Evolutionary conservation across 2,329 filamentous ascomycete genomes (phyloP), one percentile per base, ranked within the genome.

Genomic region (Mollisiaceae sp.): DNA sequence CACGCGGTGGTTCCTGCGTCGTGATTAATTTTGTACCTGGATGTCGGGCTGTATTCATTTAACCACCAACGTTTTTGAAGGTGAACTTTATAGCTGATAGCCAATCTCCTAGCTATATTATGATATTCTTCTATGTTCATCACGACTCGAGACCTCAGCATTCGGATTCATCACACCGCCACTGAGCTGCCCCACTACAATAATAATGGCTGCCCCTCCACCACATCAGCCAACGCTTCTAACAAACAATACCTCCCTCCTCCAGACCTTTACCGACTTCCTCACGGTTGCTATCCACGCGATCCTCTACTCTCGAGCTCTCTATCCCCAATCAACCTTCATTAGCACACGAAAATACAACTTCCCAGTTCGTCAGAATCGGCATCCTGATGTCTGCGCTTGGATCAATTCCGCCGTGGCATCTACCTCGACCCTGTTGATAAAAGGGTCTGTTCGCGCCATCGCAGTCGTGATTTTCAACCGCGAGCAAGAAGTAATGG

Each of bases 251-350:
- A 65, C 70, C 66, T 78, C 81, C 58, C 81, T 89, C 70, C 80
- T 87, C 69, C 77, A 81, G 63, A 84, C 85, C 63, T 88, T 91
- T 75, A 84, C 83, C 69, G 83, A 85, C 75, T 91, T 92, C 79
- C 83, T 92, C 57, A 88, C 85, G 66, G 87, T 90, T 62, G 86
- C 88, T 66, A 86, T 89, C 68, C 89, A 92, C 76, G 89, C 89
- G 65, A 88, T 92, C 71, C 82, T 92, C 64, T 90, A 87, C 77
- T 83, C 90, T 54, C 87, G 89, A 68, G 78, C 79, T 64, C 84
- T 92, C 72, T 92, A 92, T 74, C 89, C 89, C 1, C 78, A 79
- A 62, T 79, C 82, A 43, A 86, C 89, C n/a, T 92, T 92, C 77
- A 81, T 90, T 55, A 83, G 85, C 50, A 84, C 87, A 8, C 84